phyloP scores from a whole-genome alignment of 2,329 filamentous ascomycete genomes.

The Colletotrichum falcatum region DNA sequence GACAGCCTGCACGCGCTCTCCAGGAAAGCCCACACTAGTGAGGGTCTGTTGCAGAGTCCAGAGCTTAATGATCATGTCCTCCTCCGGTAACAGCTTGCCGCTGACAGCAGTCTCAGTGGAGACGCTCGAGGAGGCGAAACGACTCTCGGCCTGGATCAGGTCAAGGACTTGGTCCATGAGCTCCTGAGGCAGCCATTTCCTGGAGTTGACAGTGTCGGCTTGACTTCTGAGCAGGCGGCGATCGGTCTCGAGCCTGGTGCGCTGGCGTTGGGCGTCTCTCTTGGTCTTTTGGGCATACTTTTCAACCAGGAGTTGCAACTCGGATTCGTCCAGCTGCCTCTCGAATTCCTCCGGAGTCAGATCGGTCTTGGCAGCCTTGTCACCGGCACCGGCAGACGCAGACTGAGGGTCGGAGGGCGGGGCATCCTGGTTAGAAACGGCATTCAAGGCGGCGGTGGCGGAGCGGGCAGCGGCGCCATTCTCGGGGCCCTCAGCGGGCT shows the following conservation, averaged over 20 bases:
- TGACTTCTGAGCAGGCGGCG: slow-evolving; percentile 83
- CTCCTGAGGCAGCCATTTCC: slow-evolving; percentile 85
- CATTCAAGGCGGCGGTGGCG: slow-evolving; percentile 7
- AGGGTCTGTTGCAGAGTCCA: slow-evolving; percentile 88
- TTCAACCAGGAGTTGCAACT: slow-evolving; percentile 88
- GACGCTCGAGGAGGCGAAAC: slow-evolving; percentile 65
- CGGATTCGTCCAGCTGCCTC: slow-evolving; percentile 87
- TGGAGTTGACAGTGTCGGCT: slow-evolving; percentile 77
- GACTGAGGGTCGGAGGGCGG: slow-evolving; percentile 47
- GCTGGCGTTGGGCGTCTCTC: slow-evolving; percentile 82
- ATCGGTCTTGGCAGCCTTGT: slow-evolving; percentile 53
- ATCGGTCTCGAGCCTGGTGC: slow-evolving; percentile 84
- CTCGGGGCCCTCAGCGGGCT: slow-evolving; percentile 56
- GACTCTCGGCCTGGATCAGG: slow-evolving; percentile 74
- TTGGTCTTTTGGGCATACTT: slow-evolving; percentile 83
- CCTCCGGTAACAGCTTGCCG: slow-evolving; percentile 74
- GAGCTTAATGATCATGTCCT: slow-evolving; percentile 81
- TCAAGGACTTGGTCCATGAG: slow-evolving; percentile 82
- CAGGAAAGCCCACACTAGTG: slow-evolving; percentile 74
- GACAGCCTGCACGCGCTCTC: slow-evolving; percentile 70
- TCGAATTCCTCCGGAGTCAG: slow-evolving; percentile 91
- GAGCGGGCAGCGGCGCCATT: slow-evolving; percentile 27
- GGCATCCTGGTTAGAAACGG: slow-evolving; percentile 41
- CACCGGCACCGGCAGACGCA: slow-evolving; percentile 44
- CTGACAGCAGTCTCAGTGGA: slow-evolving; percentile 54